Evolutionary conservation across 768 basidiomycete species (phyloP).

Genomic region (Cyathus striatus): DNA sequence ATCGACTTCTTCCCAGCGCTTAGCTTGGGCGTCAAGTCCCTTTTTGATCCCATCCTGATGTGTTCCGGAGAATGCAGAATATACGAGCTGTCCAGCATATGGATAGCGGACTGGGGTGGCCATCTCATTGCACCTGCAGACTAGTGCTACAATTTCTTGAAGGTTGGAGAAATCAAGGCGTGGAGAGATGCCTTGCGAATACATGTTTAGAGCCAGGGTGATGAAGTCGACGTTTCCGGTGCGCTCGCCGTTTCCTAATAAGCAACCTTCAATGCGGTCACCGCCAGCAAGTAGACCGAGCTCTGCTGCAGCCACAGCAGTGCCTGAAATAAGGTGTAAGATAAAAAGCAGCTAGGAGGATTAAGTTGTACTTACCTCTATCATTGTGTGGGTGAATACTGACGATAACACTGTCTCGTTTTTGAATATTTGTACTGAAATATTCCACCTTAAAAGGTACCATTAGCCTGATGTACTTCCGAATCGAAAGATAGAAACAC

Average conservation of each 20-base stretch:
- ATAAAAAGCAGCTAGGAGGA: constrained; percentile 1
- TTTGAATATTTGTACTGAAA: constrained; percentile 80
- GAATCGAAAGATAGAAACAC: background rate
- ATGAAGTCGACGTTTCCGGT: constrained; percentile 99
- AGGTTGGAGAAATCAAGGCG: constrained; percentile 91
- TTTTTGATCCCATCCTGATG: constrained; percentile 99
- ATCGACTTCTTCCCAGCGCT: constrained; percentile 58
- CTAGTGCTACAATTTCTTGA: constrained; percentile 77
- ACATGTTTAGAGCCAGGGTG: constrained; percentile 92
- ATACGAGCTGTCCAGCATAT: constrained; percentile 96
- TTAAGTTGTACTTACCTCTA: constrained; percentile 52
- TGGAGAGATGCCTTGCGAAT: constrained; percentile 90
- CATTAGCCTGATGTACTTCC: background rate
- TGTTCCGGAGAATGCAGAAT: constrained; percentile 98
- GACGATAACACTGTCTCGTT: constrained; percentile 86
- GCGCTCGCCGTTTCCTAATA: constrained; percentile 97
- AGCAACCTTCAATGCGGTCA: constrained; percentile 95
- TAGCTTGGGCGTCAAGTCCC: constrained; percentile 83
- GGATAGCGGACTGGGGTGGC: constrained; percentile 95
- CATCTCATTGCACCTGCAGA: constrained; percentile 94
- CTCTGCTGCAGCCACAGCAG: constrained; percentile 92
- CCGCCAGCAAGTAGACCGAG: constrained; percentile 90
- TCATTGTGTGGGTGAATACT: constrained; percentile 98
- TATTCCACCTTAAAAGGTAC: constrained; percentile 75
- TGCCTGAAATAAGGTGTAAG: constrained; percentile 46